phyloP scores from a whole-genome alignment of 2,329 filamentous ascomycete species.

The Penicillium italicum region DNA sequence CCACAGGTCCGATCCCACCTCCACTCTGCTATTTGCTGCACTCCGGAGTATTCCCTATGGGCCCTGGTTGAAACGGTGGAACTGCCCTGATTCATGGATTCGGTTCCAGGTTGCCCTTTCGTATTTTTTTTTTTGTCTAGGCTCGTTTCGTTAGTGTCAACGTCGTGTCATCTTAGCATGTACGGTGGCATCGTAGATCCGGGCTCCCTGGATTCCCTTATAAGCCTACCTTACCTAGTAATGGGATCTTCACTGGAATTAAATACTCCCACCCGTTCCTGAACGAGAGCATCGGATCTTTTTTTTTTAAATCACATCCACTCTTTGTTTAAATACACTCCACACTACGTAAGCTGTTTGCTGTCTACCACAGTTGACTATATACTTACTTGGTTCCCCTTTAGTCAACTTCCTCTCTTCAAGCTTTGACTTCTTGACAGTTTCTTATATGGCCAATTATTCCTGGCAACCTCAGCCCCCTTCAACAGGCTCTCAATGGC shows the following conservation, averaged over 20 bases:
- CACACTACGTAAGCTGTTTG: conserved; percentile 6
- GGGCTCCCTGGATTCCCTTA: conserved; percentile 30
- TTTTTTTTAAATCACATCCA: neutral
- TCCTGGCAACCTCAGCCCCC: conserved; percentile 28
- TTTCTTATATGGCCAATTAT: conserved; percentile 31
- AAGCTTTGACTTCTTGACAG: neutral
- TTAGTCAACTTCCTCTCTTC: conserved; percentile 2
- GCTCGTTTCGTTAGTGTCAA: conserved; percentile 37
- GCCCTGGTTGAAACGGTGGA: conserved; percentile 21
- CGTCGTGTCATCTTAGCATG: conserved; percentile 40
- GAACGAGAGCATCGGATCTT: conserved; percentile 9
- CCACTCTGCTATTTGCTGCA: conserved; percentile 9
- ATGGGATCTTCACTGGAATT: conserved; percentile 13
- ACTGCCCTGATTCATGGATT: conserved; percentile 22
- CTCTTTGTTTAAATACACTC: conserved; percentile 1
- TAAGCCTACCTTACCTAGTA: conserved; percentile 13
- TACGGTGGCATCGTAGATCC: conserved; percentile 36
- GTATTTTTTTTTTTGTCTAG: conserved; percentile 20
- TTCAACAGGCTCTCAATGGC: conserved; percentile 29
- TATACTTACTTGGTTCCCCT: conserved; percentile 12
- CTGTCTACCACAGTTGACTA: conserved; percentile 3
- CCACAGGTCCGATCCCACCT: conserved; percentile 18
- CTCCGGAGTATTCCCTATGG: conserved; percentile 23
- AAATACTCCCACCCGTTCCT: conserved; percentile 12
- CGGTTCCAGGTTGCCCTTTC: conserved; percentile 14